These are phyloP conservation scores for Apiospora marii DNA, from an alignment of 2,329 filamentous ascomycete genomes.

Conservation along the genomic window DNA sequence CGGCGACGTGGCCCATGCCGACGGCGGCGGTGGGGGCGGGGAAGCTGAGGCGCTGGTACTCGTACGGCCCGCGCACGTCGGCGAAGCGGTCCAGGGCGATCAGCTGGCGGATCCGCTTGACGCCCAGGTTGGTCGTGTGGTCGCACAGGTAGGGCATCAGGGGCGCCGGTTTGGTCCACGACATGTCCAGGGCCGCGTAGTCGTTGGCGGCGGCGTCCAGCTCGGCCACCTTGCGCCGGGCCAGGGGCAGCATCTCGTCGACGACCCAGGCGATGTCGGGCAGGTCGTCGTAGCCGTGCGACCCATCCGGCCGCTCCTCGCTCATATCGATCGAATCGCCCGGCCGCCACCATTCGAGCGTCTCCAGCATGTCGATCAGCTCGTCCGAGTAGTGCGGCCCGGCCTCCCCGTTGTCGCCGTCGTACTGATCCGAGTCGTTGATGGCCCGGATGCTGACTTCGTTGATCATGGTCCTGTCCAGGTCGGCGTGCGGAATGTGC, in stretches of 20 bases:
- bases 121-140: background rate
- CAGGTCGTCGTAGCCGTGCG: background rate
- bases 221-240: background rate
- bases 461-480: background rate
- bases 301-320: background rate
- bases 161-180: background rate
- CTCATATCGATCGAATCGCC: too few species aligned
- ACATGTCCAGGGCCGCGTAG: background rate
- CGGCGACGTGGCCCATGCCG: background rate
- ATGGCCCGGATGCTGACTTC: background rate
- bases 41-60: background rate
- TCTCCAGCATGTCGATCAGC: background rate
- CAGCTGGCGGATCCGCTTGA: background rate
- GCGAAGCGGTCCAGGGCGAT: background rate
- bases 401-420: background rate
- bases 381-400: background rate
- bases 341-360: background rate
- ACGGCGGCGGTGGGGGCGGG: background rate
- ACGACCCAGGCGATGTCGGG: conserved; percentile 2
- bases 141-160: background rate
- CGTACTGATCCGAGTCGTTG: background rate
- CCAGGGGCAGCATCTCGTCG: background rate
- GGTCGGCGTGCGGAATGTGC: background rate
- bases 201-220: background rate
- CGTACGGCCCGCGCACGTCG: background rate